Evolutionary conservation across 1,284 basidiomycete genomes (phyloP).

Genomic region (Wolfiporia cocos): DNA sequence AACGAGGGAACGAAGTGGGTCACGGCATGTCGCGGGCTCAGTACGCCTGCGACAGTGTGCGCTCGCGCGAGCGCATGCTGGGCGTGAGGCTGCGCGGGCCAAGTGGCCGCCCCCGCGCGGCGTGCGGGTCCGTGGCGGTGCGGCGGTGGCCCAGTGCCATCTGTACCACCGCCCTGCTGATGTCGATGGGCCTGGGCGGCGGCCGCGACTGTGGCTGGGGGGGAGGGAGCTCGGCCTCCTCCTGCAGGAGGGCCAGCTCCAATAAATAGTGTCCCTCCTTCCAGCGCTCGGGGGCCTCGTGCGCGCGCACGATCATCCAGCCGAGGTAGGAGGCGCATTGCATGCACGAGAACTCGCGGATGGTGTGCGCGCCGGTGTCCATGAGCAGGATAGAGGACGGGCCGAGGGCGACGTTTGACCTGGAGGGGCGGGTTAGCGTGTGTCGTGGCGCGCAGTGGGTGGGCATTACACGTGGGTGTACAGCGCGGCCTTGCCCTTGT

Average conservation of each 20-base stretch:
- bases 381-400: slow-evolving; percentile 43
- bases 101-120: neutral
- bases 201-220: neutral
- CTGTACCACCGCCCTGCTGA: neutral
- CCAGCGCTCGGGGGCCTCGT: slow-evolving; percentile 53
- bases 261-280: slow-evolving; percentile 54
- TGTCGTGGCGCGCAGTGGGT: neutral
- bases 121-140: slow-evolving; percentile 1
- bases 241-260: slow-evolving; percentile 41
- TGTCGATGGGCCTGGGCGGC: no score
- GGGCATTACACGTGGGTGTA: slow-evolving; percentile 39
- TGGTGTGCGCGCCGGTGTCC: slow-evolving; percentile 57
- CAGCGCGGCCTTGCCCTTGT: slow-evolving; percentile 25
- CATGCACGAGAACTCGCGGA: slow-evolving; percentile 47
- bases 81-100: slow-evolving; percentile 3
- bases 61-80: neutral
- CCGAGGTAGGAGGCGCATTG: slow-evolving; percentile 47
- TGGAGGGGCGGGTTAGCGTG: slow-evolving; percentile 5
- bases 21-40: no score
- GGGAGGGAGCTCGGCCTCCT: slow-evolving; percentile 1
- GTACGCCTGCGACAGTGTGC: no score
- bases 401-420: slow-evolving; percentile 18
- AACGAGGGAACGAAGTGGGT: no score
- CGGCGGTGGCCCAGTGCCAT: neutral
- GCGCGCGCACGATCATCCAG: slow-evolving; percentile 56